These are phyloP conservation scores for Aquilaria yunnanensis DNA, from an alignment of 345 rosid species.

Conservation along the genomic window DNA sequence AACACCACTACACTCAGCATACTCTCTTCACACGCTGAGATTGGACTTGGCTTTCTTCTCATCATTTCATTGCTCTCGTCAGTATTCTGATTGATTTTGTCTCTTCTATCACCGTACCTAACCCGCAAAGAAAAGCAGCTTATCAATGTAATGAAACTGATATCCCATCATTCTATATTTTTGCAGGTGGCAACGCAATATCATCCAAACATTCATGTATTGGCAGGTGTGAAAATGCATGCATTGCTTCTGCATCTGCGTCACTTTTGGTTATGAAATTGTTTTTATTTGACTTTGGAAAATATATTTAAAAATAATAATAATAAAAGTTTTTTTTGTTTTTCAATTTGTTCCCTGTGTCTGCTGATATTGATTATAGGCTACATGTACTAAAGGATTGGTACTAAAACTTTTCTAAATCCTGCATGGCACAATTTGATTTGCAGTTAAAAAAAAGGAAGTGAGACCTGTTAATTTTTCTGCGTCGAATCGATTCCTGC, in stretches of 20 bases:
- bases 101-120: background rate
- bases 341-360: background rate
- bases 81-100: slow-evolving; percentile 17
- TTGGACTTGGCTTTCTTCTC: slow-evolving; percentile 83
- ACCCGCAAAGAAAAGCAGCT: background rate
- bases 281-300: too few species aligned
- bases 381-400: background rate
- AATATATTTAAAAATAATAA: too few species aligned
- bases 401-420: background rate
- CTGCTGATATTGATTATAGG: background rate
- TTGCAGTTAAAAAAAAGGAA: too few species aligned
- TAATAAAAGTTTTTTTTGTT: background rate
- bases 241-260: background rate
- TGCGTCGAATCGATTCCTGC: too few species aligned
- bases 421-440: too few species aligned
- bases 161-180: slow-evolving; percentile 1
- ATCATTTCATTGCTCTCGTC: slow-evolving; percentile 78
- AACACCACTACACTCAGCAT: slow-evolving; percentile 79
- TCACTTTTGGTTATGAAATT: too few species aligned
- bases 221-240: slow-evolving; percentile 70
- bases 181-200: slow-evolving; percentile 96
- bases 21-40: slow-evolving; percentile 86
- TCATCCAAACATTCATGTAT: slow-evolving; percentile 94
- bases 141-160: background rate
- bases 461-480: too few species aligned